Evolutionary conservation across 2,329 filamentous ascomycete species (phyloP).

Genomic region (Ceratocystiopsis minuta): DNA sequence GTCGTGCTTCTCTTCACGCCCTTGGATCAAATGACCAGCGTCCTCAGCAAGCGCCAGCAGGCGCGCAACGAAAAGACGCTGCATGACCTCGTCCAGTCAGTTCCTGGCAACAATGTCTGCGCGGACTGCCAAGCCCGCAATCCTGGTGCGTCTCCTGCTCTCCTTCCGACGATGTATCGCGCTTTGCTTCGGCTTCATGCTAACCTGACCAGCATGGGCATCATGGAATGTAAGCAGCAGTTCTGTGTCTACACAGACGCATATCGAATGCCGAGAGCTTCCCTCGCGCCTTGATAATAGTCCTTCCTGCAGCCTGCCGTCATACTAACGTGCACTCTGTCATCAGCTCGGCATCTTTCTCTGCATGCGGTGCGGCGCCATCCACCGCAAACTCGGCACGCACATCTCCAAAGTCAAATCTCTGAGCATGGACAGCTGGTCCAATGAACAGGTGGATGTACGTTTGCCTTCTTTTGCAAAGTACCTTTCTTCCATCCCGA

Average conservation of each 20-base stretch:
- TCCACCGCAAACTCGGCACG: slow-evolving; percentile 92
- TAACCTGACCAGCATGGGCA: slow-evolving; percentile 55
- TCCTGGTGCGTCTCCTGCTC: slow-evolving; percentile 46
- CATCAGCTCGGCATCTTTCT: slow-evolving; percentile 85
- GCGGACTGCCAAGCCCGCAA: slow-evolving; percentile 86
- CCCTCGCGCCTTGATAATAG: no score
- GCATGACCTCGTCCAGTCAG: slow-evolving; percentile 67
- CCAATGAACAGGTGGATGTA: slow-evolving; percentile 89
- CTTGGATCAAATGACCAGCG: slow-evolving; percentile 30
- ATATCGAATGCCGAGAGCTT: no score
- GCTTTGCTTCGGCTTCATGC: neutral
- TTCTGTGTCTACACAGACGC: no score
- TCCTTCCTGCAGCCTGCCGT: neutral
- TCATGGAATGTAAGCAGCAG: slow-evolving; percentile 60
- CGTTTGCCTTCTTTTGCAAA: slow-evolving; percentile 14
- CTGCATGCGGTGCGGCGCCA: slow-evolving; percentile 89
- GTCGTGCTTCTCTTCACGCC: neutral
- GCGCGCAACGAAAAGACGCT: slow-evolving; percentile 86
- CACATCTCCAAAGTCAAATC: slow-evolving; percentile 99
- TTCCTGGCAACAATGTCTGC: slow-evolving; percentile 82
- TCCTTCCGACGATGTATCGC: neutral
- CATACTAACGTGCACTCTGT: neutral
- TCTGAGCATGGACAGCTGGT: slow-evolving; percentile 96
- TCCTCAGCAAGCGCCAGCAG: slow-evolving; percentile 89
- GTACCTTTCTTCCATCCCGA: neutral